Evolutionary conservation across 1,284 basidiomycete genomes (phyloP).

Genomic region (Mycosarcoma maydis): DNA sequence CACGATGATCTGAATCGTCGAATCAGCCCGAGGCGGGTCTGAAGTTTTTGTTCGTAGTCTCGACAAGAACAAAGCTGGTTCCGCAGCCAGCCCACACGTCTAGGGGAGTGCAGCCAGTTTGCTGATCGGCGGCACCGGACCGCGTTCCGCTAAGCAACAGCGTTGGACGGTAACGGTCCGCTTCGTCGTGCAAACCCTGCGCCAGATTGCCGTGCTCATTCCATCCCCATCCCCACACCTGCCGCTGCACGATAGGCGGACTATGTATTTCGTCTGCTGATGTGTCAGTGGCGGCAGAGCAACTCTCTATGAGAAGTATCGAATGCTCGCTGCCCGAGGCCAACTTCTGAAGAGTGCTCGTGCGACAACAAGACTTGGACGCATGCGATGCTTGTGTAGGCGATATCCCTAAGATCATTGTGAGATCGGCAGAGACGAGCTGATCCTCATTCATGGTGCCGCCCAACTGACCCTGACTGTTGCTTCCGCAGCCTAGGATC

Average conservation of each 20-base stretch:
- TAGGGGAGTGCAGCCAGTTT: conserved; percentile 2
- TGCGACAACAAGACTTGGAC: too few relatives aligned
- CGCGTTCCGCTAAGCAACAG: conserved; percentile 24
- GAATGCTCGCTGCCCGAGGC: conserved; percentile 50
- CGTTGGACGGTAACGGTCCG: conserved; percentile 25
- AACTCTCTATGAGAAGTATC: conserved; percentile 17
- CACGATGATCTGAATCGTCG: too few relatives aligned
- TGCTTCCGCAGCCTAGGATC: conserved; percentile 33
- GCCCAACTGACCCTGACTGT: conserved; percentile 39
- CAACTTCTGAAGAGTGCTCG: conserved; percentile 16
- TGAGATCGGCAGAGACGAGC: conserved; percentile 9
- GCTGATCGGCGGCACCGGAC: conserved; percentile 17
- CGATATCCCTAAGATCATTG: background rate
- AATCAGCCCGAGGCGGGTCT: too few relatives aligned
- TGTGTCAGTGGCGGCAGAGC: background rate
- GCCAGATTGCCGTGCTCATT: conserved; percentile 55
- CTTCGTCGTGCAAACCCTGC: conserved; percentile 35
- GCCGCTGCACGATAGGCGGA: background rate
- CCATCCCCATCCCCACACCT: conserved; percentile 49
- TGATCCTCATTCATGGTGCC: background rate
- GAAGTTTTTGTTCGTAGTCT: background rate
- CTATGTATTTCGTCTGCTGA: background rate
- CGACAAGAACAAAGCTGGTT: conserved; percentile 41
- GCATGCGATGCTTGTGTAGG: background rate
- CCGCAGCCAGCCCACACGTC: conserved; percentile 46